A percentile compares a stretch with the other conserved stretches of the same genome.
Conservation (phyloP, 2,329 filamentous ascomycete species). For the Tolypocladium ophioglossoides region DNA sequence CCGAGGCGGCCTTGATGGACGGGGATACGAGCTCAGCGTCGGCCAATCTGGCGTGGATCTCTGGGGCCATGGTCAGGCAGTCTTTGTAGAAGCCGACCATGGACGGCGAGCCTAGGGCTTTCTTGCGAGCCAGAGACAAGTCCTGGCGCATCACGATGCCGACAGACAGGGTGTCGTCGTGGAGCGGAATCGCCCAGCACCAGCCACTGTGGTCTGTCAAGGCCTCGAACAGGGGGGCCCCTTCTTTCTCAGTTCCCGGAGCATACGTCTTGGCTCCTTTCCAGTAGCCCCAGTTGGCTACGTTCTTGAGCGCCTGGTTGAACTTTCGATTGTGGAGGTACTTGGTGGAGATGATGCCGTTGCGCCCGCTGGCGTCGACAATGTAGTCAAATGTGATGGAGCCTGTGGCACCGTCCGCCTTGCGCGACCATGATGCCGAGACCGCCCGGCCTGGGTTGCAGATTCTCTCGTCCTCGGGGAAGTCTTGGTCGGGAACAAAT, state of each 20-base stretch:
- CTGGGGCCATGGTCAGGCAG: conserved; percentile 20
- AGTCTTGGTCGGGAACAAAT: conserved; percentile 11
- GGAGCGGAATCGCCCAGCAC: conserved; percentile 38
- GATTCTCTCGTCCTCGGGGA: no score
- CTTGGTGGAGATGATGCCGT: conserved; percentile 33
- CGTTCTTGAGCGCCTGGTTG: conserved; percentile 37
- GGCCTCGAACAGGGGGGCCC: conserved; percentile 32
- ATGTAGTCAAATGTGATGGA: conserved; percentile 34
- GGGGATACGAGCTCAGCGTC: conserved; percentile 21
- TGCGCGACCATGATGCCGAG: conserved; percentile 22
- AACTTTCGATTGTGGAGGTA: conserved; percentile 36
- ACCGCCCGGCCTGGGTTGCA: conserved; percentile 19
- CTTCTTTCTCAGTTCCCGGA: conserved; percentile 21
- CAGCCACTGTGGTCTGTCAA: conserved; percentile 35
- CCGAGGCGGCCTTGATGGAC: conserved; percentile 28
- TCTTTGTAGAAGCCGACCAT: conserved; percentile 23
- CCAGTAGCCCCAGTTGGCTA: conserved; percentile 40
- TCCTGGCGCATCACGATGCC: conserved; percentile 31
- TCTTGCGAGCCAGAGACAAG: conserved; percentile 19
- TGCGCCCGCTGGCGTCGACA: conserved; percentile 36
- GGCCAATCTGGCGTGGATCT: conserved; percentile 16
- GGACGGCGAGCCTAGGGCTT: no score
- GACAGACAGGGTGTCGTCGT: conserved; percentile 31
- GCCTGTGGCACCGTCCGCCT: conserved; percentile 24
- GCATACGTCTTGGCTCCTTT: conserved; percentile 21